A percentile compares a stretch with the other conserved stretches of the same genome.
These are phyloP conservation scores for Mycotypha africana DNA, from an alignment of 371 early-diverging fungal genomes.

Conservation along the genomic window DNA sequence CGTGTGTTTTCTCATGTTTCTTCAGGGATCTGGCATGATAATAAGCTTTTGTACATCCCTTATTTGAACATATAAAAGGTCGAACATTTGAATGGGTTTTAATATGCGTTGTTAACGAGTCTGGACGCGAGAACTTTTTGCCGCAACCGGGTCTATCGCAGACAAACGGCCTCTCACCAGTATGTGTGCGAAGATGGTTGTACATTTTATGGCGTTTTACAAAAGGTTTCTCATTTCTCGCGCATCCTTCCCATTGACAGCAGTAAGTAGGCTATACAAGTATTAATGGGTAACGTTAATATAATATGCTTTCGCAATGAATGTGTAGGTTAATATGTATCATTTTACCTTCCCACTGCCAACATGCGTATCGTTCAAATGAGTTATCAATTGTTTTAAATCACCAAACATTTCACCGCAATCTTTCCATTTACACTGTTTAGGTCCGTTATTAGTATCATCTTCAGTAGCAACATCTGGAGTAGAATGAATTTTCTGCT, in stretches of 20 bases:
- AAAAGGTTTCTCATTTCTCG: constrained; percentile 72
- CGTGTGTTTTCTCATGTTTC: constrained; percentile 70
- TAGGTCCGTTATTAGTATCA: background rate
- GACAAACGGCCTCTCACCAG: constrained; percentile 73
- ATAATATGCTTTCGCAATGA: no score
- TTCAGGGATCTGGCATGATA: constrained; percentile 76
- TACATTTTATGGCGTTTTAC: constrained; percentile 88
- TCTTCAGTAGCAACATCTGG: no score
- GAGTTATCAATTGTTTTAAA: constrained; percentile 49
- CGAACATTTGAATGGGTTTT: constrained; percentile 82
- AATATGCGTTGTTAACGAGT: constrained; percentile 84
- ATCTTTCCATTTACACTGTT: constrained; percentile 54
- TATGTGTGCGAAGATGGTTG: constrained; percentile 86
- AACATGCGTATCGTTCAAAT: constrained; percentile 59
- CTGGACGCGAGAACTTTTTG: constrained; percentile 83
- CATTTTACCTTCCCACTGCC: constrained; percentile 55
- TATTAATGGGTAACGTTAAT: no score
- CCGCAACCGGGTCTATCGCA: constrained; percentile 55
- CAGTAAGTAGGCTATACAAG: constrained; percentile 56
- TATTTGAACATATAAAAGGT: constrained; percentile 58
- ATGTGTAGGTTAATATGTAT: background rate
- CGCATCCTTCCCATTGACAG: constrained; percentile 82
- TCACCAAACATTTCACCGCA: constrained; percentile 43
- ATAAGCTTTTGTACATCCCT: constrained; percentile 70
- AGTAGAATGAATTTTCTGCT: no score